Percentiles rank a stretch among this genome's conserved stretches.
Conservation (phyloP, 768 basidiomycete species). For the Tricholoma hemisulphureum region DNA sequence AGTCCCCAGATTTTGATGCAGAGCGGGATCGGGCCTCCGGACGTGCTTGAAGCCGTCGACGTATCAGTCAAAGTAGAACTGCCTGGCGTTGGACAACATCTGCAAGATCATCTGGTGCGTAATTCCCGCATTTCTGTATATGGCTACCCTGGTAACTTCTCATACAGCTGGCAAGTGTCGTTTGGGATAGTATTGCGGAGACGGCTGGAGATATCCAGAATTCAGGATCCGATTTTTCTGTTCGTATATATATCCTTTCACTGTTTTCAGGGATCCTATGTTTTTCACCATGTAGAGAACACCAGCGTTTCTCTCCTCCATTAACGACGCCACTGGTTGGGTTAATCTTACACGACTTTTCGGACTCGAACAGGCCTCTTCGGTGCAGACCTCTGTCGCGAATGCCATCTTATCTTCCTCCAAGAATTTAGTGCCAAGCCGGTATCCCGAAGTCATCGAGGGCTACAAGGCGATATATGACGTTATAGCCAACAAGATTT, state of each 20-base stretch:
- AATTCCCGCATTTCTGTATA: neutral
- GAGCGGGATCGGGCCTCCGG: slow-evolving; percentile 58
- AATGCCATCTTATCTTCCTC: slow-evolving; percentile 30
- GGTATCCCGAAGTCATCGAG: slow-evolving; percentile 42
- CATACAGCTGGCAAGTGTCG: slow-evolving; percentile 11
- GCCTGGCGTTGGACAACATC: slow-evolving; percentile 61
- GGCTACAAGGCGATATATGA: slow-evolving; percentile 60
- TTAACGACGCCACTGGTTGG: slow-evolving; percentile 66
- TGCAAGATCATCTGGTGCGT: slow-evolving; percentile 48
- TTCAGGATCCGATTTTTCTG: slow-evolving; percentile 30
- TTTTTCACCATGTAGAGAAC: slow-evolving; percentile 19
- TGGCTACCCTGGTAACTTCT: neutral
- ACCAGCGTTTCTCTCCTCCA: slow-evolving; percentile 48
- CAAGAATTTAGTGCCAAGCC: slow-evolving; percentile 42
- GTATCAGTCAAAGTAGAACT: slow-evolving; percentile 46
- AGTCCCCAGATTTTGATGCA: slow-evolving; percentile 54
- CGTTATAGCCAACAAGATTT: slow-evolving; percentile 38
- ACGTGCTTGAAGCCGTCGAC: slow-evolving; percentile 46
- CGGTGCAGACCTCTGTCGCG: slow-evolving; percentile 32
- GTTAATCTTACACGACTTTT: slow-evolving; percentile 47
- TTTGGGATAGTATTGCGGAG: slow-evolving; percentile 18
- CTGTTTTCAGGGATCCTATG: neutral
- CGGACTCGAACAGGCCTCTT: slow-evolving; percentile 29
- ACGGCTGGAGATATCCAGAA: slow-evolving; percentile 35
- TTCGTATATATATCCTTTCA: slow-evolving; percentile 8